phyloP scores from a whole-genome alignment of 1,284 basidiomycete genomes.

The Melampsora americana region DNA sequence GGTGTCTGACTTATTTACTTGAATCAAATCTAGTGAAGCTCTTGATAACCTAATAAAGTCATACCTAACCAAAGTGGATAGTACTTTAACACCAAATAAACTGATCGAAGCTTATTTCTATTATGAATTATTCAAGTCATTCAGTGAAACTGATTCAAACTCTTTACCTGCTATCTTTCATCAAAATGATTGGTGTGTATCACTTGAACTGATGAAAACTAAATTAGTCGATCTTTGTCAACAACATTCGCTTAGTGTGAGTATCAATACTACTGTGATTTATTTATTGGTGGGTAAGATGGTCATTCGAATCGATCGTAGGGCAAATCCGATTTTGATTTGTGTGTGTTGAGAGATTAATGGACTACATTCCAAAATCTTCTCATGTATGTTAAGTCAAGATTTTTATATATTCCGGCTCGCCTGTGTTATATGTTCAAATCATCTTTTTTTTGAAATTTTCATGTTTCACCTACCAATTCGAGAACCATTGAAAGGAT shows the following conservation, averaged over 20 bases:
- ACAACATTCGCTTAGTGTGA: neutral
- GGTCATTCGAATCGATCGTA: conserved; percentile 37
- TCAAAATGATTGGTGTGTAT: conserved; percentile 34
- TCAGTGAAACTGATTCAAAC: neutral
- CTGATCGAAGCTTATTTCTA: conserved; percentile 42
- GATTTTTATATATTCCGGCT: too few relatives aligned
- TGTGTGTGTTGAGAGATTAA: conserved; percentile 35
- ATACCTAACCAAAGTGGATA: neutral
- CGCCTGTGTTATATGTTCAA: too few relatives aligned
- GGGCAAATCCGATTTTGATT: conserved; percentile 34
- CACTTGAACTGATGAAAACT: conserved; percentile 24
- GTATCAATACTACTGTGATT: conserved; percentile 29
- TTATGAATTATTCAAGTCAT: conserved; percentile 18
- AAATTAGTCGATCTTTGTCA: conserved; percentile 16
- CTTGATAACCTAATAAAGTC: conserved; percentile 13
- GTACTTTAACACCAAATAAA: conserved; percentile 26
- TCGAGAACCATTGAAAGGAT: too few relatives aligned
- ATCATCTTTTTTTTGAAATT: too few relatives aligned
- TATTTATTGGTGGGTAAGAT: conserved; percentile 43
- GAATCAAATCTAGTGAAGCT: conserved; percentile 5
- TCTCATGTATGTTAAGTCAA: too few relatives aligned
- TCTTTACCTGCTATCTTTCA: conserved; percentile 13
- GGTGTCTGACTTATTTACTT: neutral
- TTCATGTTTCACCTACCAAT: too few relatives aligned
- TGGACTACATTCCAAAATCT: too few relatives aligned